These are phyloP conservation scores for Myxozyma melibiosi DNA, from an alignment of 805 yeast genomes.

Conservation along the genomic window DNA sequence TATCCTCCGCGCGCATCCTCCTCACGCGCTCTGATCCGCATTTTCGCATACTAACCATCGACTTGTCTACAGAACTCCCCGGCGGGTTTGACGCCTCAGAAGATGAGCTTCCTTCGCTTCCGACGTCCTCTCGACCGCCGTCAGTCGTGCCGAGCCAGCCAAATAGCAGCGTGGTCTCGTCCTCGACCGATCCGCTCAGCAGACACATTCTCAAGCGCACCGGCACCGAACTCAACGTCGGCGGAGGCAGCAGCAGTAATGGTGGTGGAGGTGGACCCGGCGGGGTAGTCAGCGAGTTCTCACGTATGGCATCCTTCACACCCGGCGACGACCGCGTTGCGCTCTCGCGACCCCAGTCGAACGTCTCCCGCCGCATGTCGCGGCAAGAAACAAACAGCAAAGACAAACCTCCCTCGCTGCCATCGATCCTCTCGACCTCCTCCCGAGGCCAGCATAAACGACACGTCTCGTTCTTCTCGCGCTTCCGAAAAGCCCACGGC, in stretches of 20 bases:
- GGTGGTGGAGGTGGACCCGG: not conserved
- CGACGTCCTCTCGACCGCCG: not conserved
- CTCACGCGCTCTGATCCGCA: too few species aligned
- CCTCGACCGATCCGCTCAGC: conserved; percentile 27
- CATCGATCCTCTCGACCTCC: not conserved
- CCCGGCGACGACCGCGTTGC: conserved; percentile 8
- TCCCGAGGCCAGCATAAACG: not conserved
- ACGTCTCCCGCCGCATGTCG: not conserved
- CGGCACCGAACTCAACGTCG: conserved; percentile 11
- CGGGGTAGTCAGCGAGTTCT: not conserved
- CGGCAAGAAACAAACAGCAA: conserved; percentile 1
- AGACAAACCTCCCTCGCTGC: not conserved
- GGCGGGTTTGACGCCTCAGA: conserved; percentile 8
- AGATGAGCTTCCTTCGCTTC: not conserved
- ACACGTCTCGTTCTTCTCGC: not conserved
- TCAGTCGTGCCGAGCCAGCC: not conserved
- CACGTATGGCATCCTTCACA: conserved; percentile 10
- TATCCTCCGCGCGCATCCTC: too few species aligned
- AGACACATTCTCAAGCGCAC: conserved; percentile 28
- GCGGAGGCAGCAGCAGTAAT: not conserved
- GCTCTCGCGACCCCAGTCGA: not conserved
- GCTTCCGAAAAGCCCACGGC: not conserved
- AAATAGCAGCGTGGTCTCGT: not conserved
- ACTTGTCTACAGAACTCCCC: not conserved
- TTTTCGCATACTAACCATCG: too few species aligned